Percentiles rank a stretch among this genome's conserved stretches.
These are phyloP conservation scores for Trichosporon ovoides DNA, from an alignment of 1,284 basidiomycete genomes.

Conservation along the genomic window DNA sequence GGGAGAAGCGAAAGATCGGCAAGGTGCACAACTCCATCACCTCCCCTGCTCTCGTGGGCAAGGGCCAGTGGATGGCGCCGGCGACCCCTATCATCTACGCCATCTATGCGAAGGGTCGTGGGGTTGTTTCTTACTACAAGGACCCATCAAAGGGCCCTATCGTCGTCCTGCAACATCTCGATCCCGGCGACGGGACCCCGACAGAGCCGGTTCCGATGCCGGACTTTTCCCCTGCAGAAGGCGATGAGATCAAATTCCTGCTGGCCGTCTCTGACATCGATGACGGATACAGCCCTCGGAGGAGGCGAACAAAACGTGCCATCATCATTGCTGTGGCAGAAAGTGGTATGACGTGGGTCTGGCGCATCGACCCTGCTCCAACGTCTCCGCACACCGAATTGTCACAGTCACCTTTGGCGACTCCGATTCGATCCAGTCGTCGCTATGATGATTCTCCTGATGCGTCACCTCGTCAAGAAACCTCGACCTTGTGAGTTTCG, in stretches of 20 bases:
- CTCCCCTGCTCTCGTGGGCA: conserved; percentile 30
- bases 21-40: conserved; percentile 18
- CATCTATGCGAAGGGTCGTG: conserved; percentile 46
- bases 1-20: conserved; percentile 39
- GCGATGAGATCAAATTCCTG: conserved; percentile 39
- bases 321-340: conserved; percentile 40
- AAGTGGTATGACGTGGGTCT: conserved; percentile 42
- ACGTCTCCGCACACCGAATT: conserved; percentile 14
- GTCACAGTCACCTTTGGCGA: neutral
- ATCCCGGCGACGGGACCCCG: conserved; percentile 24
- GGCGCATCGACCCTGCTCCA: conserved; percentile 34
- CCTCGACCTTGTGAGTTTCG: neutral
- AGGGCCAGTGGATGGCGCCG: conserved; percentile 33
- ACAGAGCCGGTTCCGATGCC: conserved; percentile 32
- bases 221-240: conserved; percentile 29
- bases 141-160: conserved; percentile 13
- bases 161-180: conserved; percentile 41
- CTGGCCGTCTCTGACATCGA: conserved; percentile 48
- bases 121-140: conserved; percentile 36
- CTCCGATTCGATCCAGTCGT: neutral
- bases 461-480: neutral
- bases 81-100: conserved; percentile 24
- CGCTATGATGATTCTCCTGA: conserved; percentile 32
- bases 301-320: conserved; percentile 35
- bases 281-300: conserved; percentile 39